phyloP scores from a whole-genome alignment of 2,329 filamentous ascomycete species.

The Grosmannia huntii region DNA sequence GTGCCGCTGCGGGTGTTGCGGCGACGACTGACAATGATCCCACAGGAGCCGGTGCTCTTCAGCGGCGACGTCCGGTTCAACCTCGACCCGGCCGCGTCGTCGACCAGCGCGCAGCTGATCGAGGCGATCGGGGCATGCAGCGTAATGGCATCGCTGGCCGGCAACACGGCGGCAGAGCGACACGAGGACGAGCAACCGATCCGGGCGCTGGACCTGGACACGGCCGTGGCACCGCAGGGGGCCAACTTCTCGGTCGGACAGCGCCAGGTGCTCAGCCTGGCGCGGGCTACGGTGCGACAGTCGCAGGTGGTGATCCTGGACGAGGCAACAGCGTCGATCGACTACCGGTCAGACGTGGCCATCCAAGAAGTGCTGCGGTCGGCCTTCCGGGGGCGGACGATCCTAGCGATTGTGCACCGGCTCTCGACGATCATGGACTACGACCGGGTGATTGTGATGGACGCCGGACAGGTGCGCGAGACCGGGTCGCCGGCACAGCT shows the following conservation, averaged over 20 bases:
- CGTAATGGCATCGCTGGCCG: slow-evolving; percentile 37
- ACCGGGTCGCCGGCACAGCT: slow-evolving; percentile 33
- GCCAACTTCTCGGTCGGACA: slow-evolving; percentile 46
- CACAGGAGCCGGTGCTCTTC: slow-evolving; percentile 26
- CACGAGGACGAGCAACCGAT: not conserved
- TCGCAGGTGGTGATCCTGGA: slow-evolving; percentile 44
- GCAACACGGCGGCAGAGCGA: not conserved
- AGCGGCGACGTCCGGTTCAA: slow-evolving; percentile 33
- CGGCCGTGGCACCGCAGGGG: slow-evolving; percentile 36
- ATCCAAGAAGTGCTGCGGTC: slow-evolving; percentile 40
- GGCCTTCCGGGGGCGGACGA: slow-evolving; percentile 36
- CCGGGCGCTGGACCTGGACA: slow-evolving; percentile 24
- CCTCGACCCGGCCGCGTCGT: slow-evolving; percentile 49
- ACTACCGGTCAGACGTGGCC: slow-evolving; percentile 42
- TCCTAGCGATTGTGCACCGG: slow-evolving; percentile 46
- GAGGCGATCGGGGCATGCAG: slow-evolving; percentile 50
- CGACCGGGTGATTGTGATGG: slow-evolving; percentile 45
- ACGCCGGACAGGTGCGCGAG: slow-evolving; percentile 39
- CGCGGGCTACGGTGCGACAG: slow-evolving; percentile 39
- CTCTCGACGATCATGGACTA: slow-evolving; percentile 47
- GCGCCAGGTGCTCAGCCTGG: slow-evolving; percentile 44
- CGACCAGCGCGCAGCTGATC: slow-evolving; percentile 39
- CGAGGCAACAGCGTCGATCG: slow-evolving; percentile 47
- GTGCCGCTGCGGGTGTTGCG: slow-evolving; percentile 23
- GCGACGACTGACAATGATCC: slow-evolving; percentile 24